Evolutionary conservation across 73 alveolate species (phyloP).

Genomic region (Stentor roeselii): DNA sequence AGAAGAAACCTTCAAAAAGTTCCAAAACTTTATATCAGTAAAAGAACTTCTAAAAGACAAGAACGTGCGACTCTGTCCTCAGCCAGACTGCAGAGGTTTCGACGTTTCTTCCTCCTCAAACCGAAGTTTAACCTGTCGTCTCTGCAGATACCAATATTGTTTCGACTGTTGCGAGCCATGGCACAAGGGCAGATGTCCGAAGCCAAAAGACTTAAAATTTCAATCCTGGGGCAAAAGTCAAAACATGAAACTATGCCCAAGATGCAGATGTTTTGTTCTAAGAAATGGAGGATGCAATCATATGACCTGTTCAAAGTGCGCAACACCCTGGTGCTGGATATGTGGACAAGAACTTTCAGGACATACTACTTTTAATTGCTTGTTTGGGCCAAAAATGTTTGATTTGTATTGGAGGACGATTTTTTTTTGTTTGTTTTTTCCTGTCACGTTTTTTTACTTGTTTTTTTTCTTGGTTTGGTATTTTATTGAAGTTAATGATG

Average conservation of each 20-base stretch:
- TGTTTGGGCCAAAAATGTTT: not conserved
- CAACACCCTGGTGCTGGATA: not conserved
- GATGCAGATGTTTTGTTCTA: not conserved
- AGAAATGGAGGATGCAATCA: not conserved
- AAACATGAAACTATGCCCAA: conserved; percentile 2
- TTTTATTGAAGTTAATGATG: too few species aligned
- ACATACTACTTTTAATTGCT: not conserved
- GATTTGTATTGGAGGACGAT: not conserved
- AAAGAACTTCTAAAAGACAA: not conserved
- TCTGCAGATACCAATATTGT: not conserved
- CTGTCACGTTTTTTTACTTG: too few species aligned
- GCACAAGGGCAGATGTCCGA: not conserved
- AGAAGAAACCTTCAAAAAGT: not conserved
- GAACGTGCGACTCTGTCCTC: not conserved
- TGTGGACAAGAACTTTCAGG: not conserved
- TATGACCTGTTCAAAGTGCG: conserved; percentile 1
- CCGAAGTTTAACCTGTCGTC: not conserved
- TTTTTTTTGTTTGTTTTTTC: not conserved
- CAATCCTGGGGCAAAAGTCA: not conserved
- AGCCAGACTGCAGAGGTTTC: not conserved
- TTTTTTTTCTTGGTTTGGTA: too few species aligned
- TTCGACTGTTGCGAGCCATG: not conserved
- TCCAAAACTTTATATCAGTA: not conserved
- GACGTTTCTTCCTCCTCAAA: not conserved
- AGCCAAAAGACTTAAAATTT: not conserved